Evolutionary conservation across 306 rosid species (phyloP).

Genomic region (Malus fusca): DNA sequence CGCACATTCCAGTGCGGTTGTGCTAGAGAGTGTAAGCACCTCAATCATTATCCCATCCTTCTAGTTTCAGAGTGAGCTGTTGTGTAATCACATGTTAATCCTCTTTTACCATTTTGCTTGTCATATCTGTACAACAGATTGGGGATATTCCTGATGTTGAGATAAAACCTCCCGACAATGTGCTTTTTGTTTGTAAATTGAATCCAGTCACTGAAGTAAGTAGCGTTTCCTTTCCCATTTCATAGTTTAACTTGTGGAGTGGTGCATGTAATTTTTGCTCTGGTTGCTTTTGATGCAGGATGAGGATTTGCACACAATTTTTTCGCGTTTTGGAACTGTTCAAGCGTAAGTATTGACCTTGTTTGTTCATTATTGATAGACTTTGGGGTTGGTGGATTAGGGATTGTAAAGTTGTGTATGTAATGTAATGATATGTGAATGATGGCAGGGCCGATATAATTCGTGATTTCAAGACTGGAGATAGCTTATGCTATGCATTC

Average conservation of each 20-base stretch:
- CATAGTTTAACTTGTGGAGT: not conserved
- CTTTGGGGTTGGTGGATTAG: not conserved
- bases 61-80: not conserved
- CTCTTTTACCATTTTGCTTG: constrained; percentile 10
- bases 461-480: constrained; percentile 86
- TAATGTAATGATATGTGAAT: constrained; percentile 28
- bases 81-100: not conserved
- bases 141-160: constrained; percentile 99
- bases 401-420: constrained; percentile 11
- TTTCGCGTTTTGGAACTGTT: constrained; percentile 86
- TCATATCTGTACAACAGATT: constrained; percentile 37
- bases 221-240: not conserved
- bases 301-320: constrained; percentile 87
- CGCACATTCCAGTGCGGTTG: constrained; percentile 91
- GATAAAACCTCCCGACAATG: constrained; percentile 86
- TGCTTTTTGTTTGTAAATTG: constrained; percentile 87
- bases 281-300: constrained; percentile 45
- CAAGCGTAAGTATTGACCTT: constrained; percentile 52
- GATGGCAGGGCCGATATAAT: constrained; percentile 85
- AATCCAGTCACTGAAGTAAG: constrained; percentile 95
- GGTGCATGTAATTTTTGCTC: not conserved
- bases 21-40: constrained; percentile 86
- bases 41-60: not conserved
- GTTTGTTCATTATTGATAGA: constrained; percentile 10
- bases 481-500: constrained; percentile 93